These are phyloP conservation scores for Apiospora saccharicola DNA, from an alignment of 2,329 filamentous ascomycete species.

Conservation along the genomic window DNA sequence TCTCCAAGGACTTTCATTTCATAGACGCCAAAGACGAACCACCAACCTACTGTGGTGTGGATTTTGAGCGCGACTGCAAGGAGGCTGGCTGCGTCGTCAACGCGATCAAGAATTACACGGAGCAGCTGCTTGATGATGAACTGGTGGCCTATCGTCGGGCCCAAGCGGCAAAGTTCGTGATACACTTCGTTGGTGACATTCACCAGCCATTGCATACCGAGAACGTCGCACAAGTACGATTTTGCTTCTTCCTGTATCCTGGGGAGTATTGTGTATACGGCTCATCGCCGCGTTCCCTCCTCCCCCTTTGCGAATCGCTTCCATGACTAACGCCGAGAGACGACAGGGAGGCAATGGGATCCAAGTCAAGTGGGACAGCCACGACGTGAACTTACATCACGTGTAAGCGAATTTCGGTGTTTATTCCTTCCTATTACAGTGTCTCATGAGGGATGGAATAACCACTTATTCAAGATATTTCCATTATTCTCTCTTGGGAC, in stretches of 20 bases:
- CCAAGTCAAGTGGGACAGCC: constrained; percentile 65
- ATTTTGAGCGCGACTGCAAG: constrained; percentile 69
- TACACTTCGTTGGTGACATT: constrained; percentile 75
- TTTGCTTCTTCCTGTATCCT: background rate
- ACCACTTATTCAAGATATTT: too few relatives aligned
- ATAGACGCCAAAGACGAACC: constrained; percentile 73
- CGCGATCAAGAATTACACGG: constrained; percentile 68
- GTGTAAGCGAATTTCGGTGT: constrained; percentile 44
- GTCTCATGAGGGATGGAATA: too few relatives aligned
- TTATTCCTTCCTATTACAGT: too few relatives aligned
- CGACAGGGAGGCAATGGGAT: constrained; percentile 72
- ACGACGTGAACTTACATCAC: constrained; percentile 70
- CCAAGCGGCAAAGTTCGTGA: constrained; percentile 70
- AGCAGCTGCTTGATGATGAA: constrained; percentile 55
- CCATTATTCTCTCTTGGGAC: too few relatives aligned
- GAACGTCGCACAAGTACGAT: constrained; percentile 41
- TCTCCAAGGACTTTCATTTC: constrained; percentile 70
- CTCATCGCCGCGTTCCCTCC: background rate
- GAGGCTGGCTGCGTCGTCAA: constrained; percentile 66
- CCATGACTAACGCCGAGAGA: background rate
- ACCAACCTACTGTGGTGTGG: constrained; percentile 64
- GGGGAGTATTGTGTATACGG: background rate
- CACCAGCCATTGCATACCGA: constrained; percentile 75
- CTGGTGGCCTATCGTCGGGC: constrained; percentile 55
- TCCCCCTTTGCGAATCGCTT: background rate